Base-by-base conservation (phyloP, 306 rosid genomes). In the Prunus padus region DNA sequence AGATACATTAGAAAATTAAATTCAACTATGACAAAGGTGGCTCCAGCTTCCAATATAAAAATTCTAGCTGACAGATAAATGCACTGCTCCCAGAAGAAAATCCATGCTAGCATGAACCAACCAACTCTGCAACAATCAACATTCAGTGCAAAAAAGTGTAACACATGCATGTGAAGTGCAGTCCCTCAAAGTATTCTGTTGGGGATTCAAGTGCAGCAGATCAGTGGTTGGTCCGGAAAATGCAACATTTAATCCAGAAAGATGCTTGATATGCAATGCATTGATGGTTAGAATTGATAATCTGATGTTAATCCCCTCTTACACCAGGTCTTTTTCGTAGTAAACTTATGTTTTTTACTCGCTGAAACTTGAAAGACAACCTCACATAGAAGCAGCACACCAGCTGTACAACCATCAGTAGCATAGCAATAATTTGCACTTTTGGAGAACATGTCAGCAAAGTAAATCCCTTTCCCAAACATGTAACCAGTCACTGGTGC, bases 361-460 rank as follows among this genome's bases (percentile, higher is more conserved):
- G 65, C 64, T 8, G 74, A 68, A 73, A 78, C 69, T 42, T 44
- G 31, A 82, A 83, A 80, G 15, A 22, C 88, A 80, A 95, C 97
- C 99, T 96, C 99, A 80, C 97, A 96, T 67, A 92, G 85, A 81
- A 96, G 98, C 51, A 96, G 91, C 79, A 92, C 98, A 8, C 98
- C 98, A 54, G 92, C 81, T 59, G 78, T 55, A 67, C 82, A 70
- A 13, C 73, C 79, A 18, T 63, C 81, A 67, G 89, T 50, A 74
- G 99, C 91, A 79, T 83, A 89, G 81, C 98, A 96, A 82, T 92
- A 96, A 77, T 96, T 92, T 77, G 97, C 99, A 51, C 99, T 96
- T 89, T 92, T 96, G 73, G 99, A 96, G 92, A 92, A 92, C 99
- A 96, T 96, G 85, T 92, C 99, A 11, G 99, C 98, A 67, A 96